Base-by-base conservation (phyloP, 768 basidiomycete species). In the Coprinopsis marcescibilis region DNA sequence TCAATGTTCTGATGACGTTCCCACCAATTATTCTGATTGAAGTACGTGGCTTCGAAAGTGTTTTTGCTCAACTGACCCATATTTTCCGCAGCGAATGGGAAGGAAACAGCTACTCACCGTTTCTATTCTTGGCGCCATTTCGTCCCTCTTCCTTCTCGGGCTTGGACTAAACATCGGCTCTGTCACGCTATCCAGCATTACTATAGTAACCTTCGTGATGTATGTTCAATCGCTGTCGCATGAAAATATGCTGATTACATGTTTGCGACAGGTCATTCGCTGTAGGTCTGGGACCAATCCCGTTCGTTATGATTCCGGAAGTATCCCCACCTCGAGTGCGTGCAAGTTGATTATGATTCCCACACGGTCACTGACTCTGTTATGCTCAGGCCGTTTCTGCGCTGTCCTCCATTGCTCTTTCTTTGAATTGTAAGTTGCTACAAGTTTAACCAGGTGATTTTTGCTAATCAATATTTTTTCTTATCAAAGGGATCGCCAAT, bases 231-330 rank as follows among this genome's bases (percentile, higher is more conserved):
- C 3, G 3, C 35, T 23, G 4, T 25, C 26, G 4, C 23, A n/a
- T 49, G 38, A 42, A 15, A 19, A 30, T 32, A 10, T 24, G 20
- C 41, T 48, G 1, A 34, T 43, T n/a, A 45, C 11, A 42, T 30
- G 14, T 11, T 35, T 4, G 30, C 48, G 38, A 8, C 48, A 89
- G 88, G 65, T 86, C 89, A 1, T 97, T 94, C 63, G 89, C 93
- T 1, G 65, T 86, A 26, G 95, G 94, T 2, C 73, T 97, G 14
- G 95, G 95, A 1, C 93, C 95, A 1, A 68, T 97, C 26, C 94
- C 95, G 0, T 98, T 93, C 59, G 81, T 98, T 30, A 83, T 97
- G 63, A 82, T 95, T 25, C 82, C 92, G 13, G 93, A 97, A 59
- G 80, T 96, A 17, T 85, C 92, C 2, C 91, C 91, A 1, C 63